Conservation (phyloP, 108 stramenopile species). For the Fistulifera pelliculosa region DNA sequence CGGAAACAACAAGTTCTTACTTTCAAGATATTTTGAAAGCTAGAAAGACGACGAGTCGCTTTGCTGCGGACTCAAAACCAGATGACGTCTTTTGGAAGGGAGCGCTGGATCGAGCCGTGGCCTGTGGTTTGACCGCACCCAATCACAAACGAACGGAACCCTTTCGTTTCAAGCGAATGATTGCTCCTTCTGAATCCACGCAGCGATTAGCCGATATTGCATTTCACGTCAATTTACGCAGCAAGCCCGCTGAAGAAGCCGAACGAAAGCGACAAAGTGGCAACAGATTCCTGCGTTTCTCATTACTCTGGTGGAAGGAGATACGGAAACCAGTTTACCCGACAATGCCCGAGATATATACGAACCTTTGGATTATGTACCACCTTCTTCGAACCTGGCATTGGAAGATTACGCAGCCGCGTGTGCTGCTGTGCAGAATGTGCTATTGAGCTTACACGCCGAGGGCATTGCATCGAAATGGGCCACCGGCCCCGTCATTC, state of each 20-base stretch:
- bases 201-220: slow-evolving; percentile 46
- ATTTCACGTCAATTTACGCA: slow-evolving; percentile 36
- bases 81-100: slow-evolving; percentile 11
- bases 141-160: slow-evolving; percentile 69
- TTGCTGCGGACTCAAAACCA: neutral
- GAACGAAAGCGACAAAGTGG: slow-evolving; percentile 60
- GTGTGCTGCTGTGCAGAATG: slow-evolving; percentile 65
- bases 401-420: slow-evolving; percentile 71
- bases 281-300: slow-evolving; percentile 56
- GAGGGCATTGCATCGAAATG: slow-evolving; percentile 61
- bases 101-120: slow-evolving; percentile 50
- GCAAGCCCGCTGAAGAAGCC: slow-evolving; percentile 19
- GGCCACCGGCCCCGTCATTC: slow-evolving; percentile 63
- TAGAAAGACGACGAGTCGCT: neutral
- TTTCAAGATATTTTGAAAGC: slow-evolving; percentile 8
- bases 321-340: neutral
- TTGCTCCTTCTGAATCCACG: slow-evolving; percentile 32
- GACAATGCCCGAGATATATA: slow-evolving; percentile 14
- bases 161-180: slow-evolving; percentile 46
- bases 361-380: slow-evolving; percentile 31
- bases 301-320: slow-evolving; percentile 46
- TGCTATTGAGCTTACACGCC: slow-evolving; percentile 53
- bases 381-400: slow-evolving; percentile 46
- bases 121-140: slow-evolving; percentile 48
- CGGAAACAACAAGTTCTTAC: neutral